Base-by-base conservation (phyloP, 768 basidiomycete genomes). In the Rhizopogon vulgaris region DNA sequence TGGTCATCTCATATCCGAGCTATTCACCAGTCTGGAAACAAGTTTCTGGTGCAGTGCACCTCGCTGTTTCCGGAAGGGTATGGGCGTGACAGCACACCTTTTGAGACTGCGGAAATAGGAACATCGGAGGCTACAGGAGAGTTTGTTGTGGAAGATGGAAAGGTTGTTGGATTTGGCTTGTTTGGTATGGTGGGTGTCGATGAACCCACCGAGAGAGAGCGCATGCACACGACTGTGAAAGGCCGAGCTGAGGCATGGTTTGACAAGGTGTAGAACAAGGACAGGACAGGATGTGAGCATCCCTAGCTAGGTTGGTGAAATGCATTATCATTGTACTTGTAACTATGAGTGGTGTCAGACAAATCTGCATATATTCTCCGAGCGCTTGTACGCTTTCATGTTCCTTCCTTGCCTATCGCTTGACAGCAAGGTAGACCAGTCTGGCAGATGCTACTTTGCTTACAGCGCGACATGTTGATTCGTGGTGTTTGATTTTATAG, bases 1-100 rank as follows among this genome's bases (percentile, higher is more conserved):
- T 73, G 68, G 68, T 60, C 65, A 0, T 66, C 71, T 15, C 75
- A 78, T 53, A 37, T 73, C 15, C 69, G 71, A 3, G 45, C 71
- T 48, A 51, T 40, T 12, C 60, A 58, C 49, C 22, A 32, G 34
- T 49, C 54, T 25, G 64, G 54, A 9, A 30, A 57, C 9, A 36
- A 50, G 7, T 73, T 70, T 50, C 42, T 40, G 0, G 32, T 65
- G 5, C 24, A 50, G 12, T 49, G 60, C 3, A 62, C 68, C 6
- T 57, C 56, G 2, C 57, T 73, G 3, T 73, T 69, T 54, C 67
- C 71, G 1, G 27, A 66, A 0, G 73, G 75, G 6, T 75, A 69
- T 43, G 74, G 76, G 12, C 59, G 53, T 18, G 66, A 74, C 38
- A 46, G 36, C 24, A 69, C 60, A 4, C 70, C 73, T 7, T 74